phyloP scores from a whole-genome alignment of 495 filamentous ascomycete genomes.

The Neurospora discreta region DNA sequence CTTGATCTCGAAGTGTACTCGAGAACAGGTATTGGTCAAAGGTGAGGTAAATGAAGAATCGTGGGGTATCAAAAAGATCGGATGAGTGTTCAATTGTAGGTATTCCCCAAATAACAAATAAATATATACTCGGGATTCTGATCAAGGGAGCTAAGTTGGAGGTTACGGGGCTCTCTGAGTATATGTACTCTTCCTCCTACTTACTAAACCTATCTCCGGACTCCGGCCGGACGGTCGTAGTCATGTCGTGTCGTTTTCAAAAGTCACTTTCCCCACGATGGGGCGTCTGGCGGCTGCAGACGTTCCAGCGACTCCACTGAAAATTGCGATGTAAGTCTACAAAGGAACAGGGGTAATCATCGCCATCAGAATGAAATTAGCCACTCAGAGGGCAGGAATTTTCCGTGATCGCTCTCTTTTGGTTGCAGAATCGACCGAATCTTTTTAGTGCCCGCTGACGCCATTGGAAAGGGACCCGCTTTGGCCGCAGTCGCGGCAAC shows the following conservation, averaged over 20 bases:
- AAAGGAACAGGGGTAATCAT: not conserved
- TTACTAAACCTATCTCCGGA: not conserved
- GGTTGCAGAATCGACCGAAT: not conserved
- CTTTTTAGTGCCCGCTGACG: constrained; percentile 20
- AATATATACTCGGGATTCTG: not conserved
- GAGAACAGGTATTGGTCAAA: not conserved
- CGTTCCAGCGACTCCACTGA: not conserved
- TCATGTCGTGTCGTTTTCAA: not conserved
- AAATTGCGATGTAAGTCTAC: not conserved
- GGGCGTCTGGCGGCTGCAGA: not conserved
- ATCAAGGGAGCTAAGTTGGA: not conserved
- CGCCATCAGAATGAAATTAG: not conserved
- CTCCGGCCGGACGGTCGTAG: not conserved
- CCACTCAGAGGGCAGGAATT: not conserved
- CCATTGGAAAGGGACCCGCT: constrained; percentile 9
- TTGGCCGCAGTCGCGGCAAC: not conserved
- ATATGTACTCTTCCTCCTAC: not conserved
- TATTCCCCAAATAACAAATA: not conserved
- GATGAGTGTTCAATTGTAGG: not conserved
- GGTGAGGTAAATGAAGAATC: not conserved
- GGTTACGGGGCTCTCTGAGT: not conserved
- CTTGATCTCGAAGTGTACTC: not conserved
- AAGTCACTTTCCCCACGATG: not conserved
- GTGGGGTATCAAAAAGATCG: not conserved
- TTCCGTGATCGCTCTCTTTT: not conserved